These are phyloP conservation scores for Microstroma glucosiphilum DNA, from an alignment of 1,284 basidiomycete species.

Conservation along the genomic window DNA sequence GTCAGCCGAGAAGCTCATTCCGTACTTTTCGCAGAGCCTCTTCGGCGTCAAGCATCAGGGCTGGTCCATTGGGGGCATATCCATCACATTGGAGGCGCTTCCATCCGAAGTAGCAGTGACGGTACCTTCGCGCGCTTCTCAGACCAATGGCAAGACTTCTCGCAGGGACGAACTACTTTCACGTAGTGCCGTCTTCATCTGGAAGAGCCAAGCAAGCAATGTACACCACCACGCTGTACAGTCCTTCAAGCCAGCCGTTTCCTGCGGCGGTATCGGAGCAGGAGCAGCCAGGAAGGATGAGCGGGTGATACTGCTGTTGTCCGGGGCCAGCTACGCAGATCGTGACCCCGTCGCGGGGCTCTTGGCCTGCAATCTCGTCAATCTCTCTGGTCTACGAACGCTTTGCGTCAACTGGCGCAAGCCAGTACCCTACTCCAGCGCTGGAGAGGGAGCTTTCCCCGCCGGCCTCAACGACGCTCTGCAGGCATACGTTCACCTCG, in stretches of 20 bases:
- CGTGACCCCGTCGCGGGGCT: constrained; percentile 2
- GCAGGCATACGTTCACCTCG: background rate
- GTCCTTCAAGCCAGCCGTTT: constrained; percentile 1
- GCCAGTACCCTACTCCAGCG: background rate
- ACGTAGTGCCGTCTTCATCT: background rate
- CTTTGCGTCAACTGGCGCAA: constrained; percentile 8
- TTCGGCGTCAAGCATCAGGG: constrained; percentile 7
- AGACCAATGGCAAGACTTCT: too few species aligned
- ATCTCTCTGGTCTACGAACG: background rate
- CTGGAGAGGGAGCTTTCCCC: background rate
- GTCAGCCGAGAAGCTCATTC: constrained; percentile 2
- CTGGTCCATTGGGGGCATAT: background rate
- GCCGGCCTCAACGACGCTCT: constrained; percentile 3
- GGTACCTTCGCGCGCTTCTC: background rate
- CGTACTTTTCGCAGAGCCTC: background rate
- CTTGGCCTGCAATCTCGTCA: constrained; percentile 4
- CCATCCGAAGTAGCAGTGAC: background rate
- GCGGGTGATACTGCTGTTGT: background rate
- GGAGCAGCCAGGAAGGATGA: background rate
- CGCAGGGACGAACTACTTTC: background rate
- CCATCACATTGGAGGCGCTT: background rate
- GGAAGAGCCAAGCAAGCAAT: background rate
- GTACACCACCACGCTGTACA: constrained; percentile 3
- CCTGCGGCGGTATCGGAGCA: background rate
- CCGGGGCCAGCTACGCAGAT: background rate